phyloP scores from a whole-genome alignment of 768 basidiomycete species.

The Boletus fagicola region DNA sequence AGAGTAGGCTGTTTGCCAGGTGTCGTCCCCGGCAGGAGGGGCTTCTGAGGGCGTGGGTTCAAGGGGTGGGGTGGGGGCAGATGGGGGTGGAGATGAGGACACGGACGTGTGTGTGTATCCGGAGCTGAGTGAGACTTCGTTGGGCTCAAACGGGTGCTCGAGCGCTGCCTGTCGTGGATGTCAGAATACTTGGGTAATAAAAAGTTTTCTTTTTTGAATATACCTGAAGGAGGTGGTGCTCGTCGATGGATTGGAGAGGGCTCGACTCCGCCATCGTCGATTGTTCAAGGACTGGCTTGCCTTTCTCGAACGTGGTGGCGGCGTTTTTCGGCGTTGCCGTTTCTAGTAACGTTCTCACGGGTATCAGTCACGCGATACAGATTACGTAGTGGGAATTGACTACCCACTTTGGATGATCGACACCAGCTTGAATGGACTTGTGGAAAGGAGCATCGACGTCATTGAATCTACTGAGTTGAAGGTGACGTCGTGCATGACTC shows the following conservation, averaged over 20 bases:
- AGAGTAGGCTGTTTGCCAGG: conserved; percentile 70
- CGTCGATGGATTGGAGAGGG: conserved; percentile 21
- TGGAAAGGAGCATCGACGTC: conserved; percentile 21
- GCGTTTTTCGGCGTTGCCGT: too few species aligned
- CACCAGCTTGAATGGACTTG: not conserved
- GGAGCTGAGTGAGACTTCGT: conserved; percentile 18
- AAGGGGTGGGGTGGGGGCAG: not conserved
- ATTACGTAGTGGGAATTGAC: not conserved
- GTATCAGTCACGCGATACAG: not conserved
- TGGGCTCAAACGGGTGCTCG: conserved; percentile 27
- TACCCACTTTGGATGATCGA: conserved; percentile 6
- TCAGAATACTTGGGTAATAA: not conserved
- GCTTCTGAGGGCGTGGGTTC: not conserved
- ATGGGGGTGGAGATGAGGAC: not conserved
- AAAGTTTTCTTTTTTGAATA: not conserved
- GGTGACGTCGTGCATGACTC: conserved; percentile 23
- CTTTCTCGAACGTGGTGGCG: too few species aligned
- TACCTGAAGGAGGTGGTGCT: conserved; percentile 26
- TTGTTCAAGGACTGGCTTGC: too few species aligned
- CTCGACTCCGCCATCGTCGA: conserved; percentile 26
- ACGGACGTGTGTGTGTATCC: not conserved
- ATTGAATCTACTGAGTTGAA: not conserved
- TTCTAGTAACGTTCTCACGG: not conserved
- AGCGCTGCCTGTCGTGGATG: conserved; percentile 22
- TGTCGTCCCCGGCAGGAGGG: conserved; percentile 34